A percentile compares a stretch with the other conserved stretches of the same genome.
These are phyloP conservation scores for Mayamaea pseudoterrestris DNA, from an alignment of 108 stramenopile species.

Conservation along the genomic window DNA sequence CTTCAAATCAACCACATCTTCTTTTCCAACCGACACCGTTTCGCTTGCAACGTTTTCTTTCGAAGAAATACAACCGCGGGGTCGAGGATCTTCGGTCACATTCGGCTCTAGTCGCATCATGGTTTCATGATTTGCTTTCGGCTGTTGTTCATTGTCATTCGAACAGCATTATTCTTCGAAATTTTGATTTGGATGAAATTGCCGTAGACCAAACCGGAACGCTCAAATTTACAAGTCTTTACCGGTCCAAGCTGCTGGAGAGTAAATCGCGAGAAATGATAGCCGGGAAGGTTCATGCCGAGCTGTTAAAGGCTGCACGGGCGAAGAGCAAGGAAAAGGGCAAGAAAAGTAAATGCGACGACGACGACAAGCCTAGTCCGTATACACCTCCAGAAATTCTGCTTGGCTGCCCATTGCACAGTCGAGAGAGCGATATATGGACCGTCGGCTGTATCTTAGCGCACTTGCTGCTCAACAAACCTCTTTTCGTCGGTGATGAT, in stretches of 20 bases:
- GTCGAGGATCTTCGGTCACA: not conserved
- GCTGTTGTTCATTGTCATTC: slow-evolving; percentile 70
- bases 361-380: slow-evolving; percentile 43
- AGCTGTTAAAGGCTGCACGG: slow-evolving; percentile 7
- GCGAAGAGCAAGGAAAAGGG: slow-evolving; percentile 7
- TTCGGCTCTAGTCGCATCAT: slow-evolving; percentile 47
- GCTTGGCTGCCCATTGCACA: slow-evolving; percentile 57
- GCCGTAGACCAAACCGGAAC: slow-evolving; percentile 69
- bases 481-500: slow-evolving; percentile 67
- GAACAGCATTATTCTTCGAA: slow-evolving; percentile 62
- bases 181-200: slow-evolving; percentile 59
- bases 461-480: slow-evolving; percentile 58
- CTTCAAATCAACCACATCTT: slow-evolving; percentile 4
- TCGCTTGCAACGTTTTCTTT: slow-evolving; percentile 52
- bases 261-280: slow-evolving; percentile 32
- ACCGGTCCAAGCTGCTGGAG: slow-evolving; percentile 48
- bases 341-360: slow-evolving; percentile 33
- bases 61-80: slow-evolving; percentile 18
- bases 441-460: slow-evolving; percentile 68
- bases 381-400: slow-evolving; percentile 69
- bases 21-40: slow-evolving; percentile 63
- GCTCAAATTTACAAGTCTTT: slow-evolving; percentile 54
- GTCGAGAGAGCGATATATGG: slow-evolving; percentile 75
- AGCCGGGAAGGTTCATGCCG: slow-evolving; percentile 10
- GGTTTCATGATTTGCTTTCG: slow-evolving; percentile 71